phyloP scores from a whole-genome alignment of 2,329 filamentous ascomycete genomes.

The Helminthosporium solani region DNA sequence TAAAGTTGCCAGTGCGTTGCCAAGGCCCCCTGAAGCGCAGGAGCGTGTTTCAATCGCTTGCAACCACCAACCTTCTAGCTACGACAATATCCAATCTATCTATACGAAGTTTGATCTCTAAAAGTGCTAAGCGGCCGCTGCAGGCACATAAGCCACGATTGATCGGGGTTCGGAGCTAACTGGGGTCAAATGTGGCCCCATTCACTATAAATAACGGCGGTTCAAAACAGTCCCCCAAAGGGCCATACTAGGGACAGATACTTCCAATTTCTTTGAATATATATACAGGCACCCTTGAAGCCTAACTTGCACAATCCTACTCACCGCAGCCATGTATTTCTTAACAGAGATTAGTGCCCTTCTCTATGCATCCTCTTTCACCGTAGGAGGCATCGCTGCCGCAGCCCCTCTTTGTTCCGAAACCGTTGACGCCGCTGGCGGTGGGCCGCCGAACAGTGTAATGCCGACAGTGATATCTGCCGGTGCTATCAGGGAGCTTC shows the following conservation, averaged over 20 bases:
- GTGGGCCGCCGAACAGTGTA: constrained; percentile 12
- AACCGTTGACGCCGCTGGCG: constrained; percentile 10
- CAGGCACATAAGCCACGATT: not conserved
- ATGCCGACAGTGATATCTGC: constrained; percentile 11
- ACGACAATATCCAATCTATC: too few species aligned
- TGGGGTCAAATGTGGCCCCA: constrained; percentile 4
- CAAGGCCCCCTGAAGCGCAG: too few species aligned
- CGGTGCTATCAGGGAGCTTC: constrained; percentile 7
- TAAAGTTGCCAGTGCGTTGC: too few species aligned
- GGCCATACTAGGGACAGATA: constrained; percentile 4
- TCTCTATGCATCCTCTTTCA: constrained; percentile 6
- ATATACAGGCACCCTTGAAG: constrained; percentile 1
- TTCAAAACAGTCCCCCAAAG: constrained; percentile 2
- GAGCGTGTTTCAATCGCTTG: too few species aligned
- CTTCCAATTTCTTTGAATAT: constrained; percentile 3
- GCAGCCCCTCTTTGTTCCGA: constrained; percentile 5
- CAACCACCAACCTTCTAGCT: too few species aligned
- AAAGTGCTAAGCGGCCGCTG: constrained; percentile 1
- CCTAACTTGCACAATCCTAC: constrained; percentile 3
- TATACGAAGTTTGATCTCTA: not conserved
- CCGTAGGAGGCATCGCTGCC: constrained; percentile 4
- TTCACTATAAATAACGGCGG: constrained; percentile 5
- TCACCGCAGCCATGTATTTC: constrained; percentile 5
- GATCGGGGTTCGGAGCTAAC: not conserved
- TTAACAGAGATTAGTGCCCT: constrained; percentile 3